phyloP scores from a whole-genome alignment of 371 early-diverging fungal species.

The Mortierella sp. region DNA sequence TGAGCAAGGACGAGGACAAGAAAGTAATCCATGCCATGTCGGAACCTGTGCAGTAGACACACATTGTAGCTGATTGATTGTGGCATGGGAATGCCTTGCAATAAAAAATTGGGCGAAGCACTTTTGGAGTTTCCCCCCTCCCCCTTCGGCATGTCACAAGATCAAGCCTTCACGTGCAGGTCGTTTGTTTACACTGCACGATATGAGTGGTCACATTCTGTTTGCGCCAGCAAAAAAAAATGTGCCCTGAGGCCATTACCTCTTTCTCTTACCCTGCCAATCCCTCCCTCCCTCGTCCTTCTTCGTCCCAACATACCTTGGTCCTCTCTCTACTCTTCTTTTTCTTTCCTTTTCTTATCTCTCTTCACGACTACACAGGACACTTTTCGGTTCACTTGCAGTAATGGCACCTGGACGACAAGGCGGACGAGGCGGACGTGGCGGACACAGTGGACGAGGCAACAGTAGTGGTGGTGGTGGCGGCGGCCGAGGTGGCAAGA shows the following conservation, averaged over 20 bases:
- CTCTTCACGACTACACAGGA: neutral
- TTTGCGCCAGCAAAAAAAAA: no score
- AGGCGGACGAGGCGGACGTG: constrained; percentile 7
- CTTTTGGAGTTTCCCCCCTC: no score
- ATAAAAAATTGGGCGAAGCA: constrained; percentile 18
- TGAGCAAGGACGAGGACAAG: constrained; percentile 46
- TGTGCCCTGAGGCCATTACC: neutral
- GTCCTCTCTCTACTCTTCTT: neutral
- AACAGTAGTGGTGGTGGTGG: constrained; percentile 7
- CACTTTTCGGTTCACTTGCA: neutral
- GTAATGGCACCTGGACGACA: constrained; percentile 49
- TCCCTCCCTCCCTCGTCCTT: neutral
- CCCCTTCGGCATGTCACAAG: no score
- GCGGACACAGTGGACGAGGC: neutral
- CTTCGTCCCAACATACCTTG: no score
- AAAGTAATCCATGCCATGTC: neutral
- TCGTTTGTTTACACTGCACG: neutral
- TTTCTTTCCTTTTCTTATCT: neutral
- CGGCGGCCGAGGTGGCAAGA: constrained; percentile 1
- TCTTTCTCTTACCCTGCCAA: neutral
- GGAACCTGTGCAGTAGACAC: constrained; percentile 6
- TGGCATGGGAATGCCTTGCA: no score
- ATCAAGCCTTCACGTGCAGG: no score
- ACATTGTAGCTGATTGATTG: no score
- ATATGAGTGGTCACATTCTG: no score